Conservation (phyloP, 257 asterid genomes). For the Capsicum chinense region DNA sequence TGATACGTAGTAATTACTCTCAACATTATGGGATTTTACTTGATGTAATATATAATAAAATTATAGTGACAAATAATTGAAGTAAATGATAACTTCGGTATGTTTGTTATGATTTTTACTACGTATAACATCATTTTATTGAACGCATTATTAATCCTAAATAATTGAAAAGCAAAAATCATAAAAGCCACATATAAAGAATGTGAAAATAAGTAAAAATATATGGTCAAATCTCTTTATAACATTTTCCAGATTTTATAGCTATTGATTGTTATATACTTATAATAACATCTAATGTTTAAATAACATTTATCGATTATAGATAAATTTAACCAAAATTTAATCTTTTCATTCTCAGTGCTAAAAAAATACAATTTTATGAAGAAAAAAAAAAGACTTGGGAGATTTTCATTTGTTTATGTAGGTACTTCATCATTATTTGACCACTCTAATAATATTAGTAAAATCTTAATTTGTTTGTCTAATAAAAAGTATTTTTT, state of each 20-base stretch:
- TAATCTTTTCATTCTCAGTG: no score
- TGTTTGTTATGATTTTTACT: neutral
- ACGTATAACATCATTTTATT: neutral
- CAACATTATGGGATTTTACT: neutral
- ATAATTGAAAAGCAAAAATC: neutral
- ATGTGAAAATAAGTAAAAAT: neutral
- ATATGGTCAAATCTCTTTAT: neutral
- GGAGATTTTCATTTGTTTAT: conserved; percentile 16
- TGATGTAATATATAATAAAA: neutral
- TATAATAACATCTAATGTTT: neutral
- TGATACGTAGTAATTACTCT: neutral
- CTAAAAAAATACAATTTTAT: neutral
- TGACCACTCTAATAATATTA: neutral
- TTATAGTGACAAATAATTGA: neutral
- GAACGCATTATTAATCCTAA: neutral
- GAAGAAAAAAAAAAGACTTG: neutral
- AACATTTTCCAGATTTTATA: neutral
- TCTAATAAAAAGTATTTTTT: neutral
- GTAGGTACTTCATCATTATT: conserved; percentile 15
- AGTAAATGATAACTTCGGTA: neutral
- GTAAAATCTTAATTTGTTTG: neutral
- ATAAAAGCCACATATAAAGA: neutral
- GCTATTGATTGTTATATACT: neutral
- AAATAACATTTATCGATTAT: no score
- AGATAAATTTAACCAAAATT: no score